These are phyloP conservation scores for Nymphaea thermarum DNA, from an alignment of 164 flowering plant genomes.

Conservation along the genomic window DNA sequence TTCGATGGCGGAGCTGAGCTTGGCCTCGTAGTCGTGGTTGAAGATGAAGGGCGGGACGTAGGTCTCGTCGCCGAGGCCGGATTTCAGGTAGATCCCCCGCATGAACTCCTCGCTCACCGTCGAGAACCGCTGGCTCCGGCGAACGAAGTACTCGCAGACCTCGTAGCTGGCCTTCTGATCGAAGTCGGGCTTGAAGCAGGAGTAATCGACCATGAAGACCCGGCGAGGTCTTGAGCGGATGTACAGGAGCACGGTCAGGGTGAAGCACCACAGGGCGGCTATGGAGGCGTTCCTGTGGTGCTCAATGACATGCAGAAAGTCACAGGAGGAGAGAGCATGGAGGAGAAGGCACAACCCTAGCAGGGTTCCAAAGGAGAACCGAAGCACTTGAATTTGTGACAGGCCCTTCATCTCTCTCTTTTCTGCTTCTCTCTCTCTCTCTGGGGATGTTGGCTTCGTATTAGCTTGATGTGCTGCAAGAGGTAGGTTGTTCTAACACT, in stretches of 20 bases:
- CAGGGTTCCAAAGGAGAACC: not conserved
- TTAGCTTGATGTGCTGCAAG: no score
- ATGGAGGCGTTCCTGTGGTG: not conserved
- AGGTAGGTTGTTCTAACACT: no score
- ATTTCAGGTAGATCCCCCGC: slow-evolving; percentile 35
- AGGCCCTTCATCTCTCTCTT: not conserved
- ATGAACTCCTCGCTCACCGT: slow-evolving; percentile 27
- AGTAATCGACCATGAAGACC: slow-evolving; percentile 30
- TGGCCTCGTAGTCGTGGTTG: slow-evolving; percentile 13
- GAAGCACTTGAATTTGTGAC: not conserved
- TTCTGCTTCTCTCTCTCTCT: no score
- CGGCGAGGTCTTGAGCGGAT: slow-evolving; percentile 16
- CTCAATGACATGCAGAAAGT: not conserved
- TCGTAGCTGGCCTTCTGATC: slow-evolving; percentile 26
- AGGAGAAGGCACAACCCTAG: not conserved
- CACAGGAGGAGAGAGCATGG: not conserved
- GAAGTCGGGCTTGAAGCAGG: slow-evolving; percentile 33
- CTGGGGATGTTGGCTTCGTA: no score
- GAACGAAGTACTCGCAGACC: slow-evolving; percentile 21
- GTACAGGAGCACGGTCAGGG: slow-evolving; percentile 4
- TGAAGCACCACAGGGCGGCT: not conserved
- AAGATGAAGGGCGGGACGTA: slow-evolving; percentile 49
- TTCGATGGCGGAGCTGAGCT: slow-evolving; percentile 20
- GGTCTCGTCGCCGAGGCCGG: slow-evolving; percentile 50
- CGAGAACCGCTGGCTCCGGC: slow-evolving; percentile 13